These are phyloP conservation scores for Hyaloperonospora brassicae DNA, from an alignment of 352 stramenopile genomes.

Conservation along the genomic window DNA sequence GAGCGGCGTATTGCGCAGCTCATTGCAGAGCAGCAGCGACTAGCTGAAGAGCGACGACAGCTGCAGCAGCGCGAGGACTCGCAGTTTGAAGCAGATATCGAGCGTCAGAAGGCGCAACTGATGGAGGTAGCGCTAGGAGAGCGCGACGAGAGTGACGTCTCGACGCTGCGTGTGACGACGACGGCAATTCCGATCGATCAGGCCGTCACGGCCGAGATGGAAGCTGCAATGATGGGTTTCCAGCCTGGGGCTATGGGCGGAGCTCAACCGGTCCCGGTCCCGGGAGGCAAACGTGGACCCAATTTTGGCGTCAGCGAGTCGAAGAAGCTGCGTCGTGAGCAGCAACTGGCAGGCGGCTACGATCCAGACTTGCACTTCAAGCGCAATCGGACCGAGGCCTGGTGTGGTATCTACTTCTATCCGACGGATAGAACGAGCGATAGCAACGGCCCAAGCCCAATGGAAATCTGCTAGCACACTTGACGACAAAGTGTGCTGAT, in stretches of 20 bases:
- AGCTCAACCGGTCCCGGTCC: conserved; percentile 66
- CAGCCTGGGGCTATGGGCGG: conserved; percentile 65
- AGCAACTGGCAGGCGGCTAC: conserved; percentile 75
- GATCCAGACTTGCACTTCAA: conserved; percentile 72
- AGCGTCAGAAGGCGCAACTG: conserved; percentile 75
- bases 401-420: conserved; percentile 67
- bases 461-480: conserved; percentile 44
- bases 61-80: conserved; percentile 73
- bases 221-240: conserved; percentile 85
- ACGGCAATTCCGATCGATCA: conserved; percentile 82
- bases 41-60: conserved; percentile 66
- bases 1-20: conserved; percentile 80
- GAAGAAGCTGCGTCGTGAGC: conserved; percentile 69
- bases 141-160: conserved; percentile 70
- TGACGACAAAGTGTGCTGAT: neutral
- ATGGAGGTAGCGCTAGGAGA: conserved; percentile 83
- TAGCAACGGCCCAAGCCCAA: conserved; percentile 23
- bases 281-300: conserved; percentile 68
- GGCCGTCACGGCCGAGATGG: conserved; percentile 81
- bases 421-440: conserved; percentile 30
- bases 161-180: conserved; percentile 62
- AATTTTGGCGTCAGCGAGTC: conserved; percentile 74
- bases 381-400: conserved; percentile 72
- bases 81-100: conserved; percentile 72
- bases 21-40: conserved; percentile 72